A percentile compares a stretch with the other conserved stretches of the same genome.
Evolutionary conservation across 805 yeast species (phyloP).

Genomic region (Zygosaccharomyces bisporus): DNA sequence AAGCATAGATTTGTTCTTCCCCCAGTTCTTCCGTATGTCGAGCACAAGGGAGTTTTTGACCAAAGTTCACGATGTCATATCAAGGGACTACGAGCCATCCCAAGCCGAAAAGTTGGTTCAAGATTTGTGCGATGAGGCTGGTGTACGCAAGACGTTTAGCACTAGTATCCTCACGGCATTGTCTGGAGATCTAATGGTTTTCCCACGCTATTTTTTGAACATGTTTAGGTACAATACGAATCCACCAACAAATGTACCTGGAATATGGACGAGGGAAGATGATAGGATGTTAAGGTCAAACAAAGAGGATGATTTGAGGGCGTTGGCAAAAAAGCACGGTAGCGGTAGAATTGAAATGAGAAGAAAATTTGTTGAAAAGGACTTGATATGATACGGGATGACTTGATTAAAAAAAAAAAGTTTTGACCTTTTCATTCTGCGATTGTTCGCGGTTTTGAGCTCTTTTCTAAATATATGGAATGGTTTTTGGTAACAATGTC

Average conservation of each 20-base stretch:
- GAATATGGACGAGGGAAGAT: slow-evolving; percentile 46
- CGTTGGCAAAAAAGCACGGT: slow-evolving; percentile 40
- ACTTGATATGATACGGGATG: slow-evolving; percentile 26
- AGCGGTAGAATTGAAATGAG: slow-evolving; percentile 42
- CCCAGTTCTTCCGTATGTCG: slow-evolving; percentile 32
- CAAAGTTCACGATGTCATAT: slow-evolving; percentile 39
- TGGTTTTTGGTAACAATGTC: neutral
- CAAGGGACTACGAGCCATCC: slow-evolving; percentile 40
- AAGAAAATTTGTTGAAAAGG: slow-evolving; percentile 39
- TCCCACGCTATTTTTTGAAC: slow-evolving; percentile 41
- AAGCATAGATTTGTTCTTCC: slow-evolving; percentile 31
- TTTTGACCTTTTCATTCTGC: neutral
- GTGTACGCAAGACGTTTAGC: slow-evolving; percentile 42
- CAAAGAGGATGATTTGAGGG: slow-evolving; percentile 36
- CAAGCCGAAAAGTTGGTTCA: slow-evolving; percentile 44
- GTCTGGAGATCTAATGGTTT: slow-evolving; percentile 43
- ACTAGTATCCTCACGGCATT: slow-evolving; percentile 41
- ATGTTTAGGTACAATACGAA: slow-evolving; percentile 41
- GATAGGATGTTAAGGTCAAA: slow-evolving; percentile 38
- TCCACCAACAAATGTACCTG: slow-evolving; percentile 43
- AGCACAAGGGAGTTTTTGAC: slow-evolving; percentile 33
- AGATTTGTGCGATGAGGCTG: slow-evolving; percentile 41
- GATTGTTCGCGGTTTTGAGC: neutral
- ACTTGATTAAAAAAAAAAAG: neutral
- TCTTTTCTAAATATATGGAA: too few species aligned